Conservation (phyloP, 805 yeast species). For the Cyberlindnera maritima region DNA sequence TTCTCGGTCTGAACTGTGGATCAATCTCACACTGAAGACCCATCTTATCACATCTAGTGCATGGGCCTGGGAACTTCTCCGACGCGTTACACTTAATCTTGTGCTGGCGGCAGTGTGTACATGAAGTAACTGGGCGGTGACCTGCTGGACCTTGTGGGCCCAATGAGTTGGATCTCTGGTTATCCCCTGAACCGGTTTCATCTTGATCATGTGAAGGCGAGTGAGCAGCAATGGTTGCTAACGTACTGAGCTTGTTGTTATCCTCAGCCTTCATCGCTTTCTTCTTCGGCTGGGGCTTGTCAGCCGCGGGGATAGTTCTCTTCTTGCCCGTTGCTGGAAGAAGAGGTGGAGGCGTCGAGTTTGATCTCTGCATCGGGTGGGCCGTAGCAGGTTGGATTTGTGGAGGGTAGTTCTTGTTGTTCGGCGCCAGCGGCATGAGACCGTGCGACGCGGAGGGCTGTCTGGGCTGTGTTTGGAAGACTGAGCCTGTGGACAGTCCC, state of each 20-base stretch:
- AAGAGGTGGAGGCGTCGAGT: conserved; percentile 13
- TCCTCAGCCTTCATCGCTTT: conserved; percentile 9
- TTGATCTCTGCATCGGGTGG: conserved; percentile 7
- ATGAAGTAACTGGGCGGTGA: conserved; percentile 87
- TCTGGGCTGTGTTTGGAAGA: conserved; percentile 1
- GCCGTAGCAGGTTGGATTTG: conserved; percentile 7
- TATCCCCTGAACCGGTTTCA: conserved; percentile 1
- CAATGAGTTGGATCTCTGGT: neutral
- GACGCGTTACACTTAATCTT: conserved; percentile 92
- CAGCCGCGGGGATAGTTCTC: conserved; percentile 6
- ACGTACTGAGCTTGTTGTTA: conserved; percentile 15
- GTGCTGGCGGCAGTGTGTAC: conserved; percentile 93
- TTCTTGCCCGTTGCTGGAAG: conserved; percentile 16
- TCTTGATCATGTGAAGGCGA: conserved; percentile 11
- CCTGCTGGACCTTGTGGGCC: conserved; percentile 39
- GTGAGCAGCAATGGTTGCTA: conserved; percentile 16
- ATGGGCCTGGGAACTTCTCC: conserved; percentile 75
- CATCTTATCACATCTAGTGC: conserved; percentile 80
- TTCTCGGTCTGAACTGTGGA: conserved; percentile 87
- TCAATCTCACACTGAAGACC: conserved; percentile 81
- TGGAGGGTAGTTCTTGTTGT: conserved; percentile 4
- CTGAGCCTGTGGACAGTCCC: conserved; percentile 1
- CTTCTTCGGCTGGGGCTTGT: conserved; percentile 6
- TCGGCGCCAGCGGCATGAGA: conserved; percentile 8
- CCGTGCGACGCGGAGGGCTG: neutral